Evolutionary conservation across 352 stramenopile genomes (phyloP), one percentile per base, ranked within the genome.

Genomic region (Phytopythium montanum): DNA sequence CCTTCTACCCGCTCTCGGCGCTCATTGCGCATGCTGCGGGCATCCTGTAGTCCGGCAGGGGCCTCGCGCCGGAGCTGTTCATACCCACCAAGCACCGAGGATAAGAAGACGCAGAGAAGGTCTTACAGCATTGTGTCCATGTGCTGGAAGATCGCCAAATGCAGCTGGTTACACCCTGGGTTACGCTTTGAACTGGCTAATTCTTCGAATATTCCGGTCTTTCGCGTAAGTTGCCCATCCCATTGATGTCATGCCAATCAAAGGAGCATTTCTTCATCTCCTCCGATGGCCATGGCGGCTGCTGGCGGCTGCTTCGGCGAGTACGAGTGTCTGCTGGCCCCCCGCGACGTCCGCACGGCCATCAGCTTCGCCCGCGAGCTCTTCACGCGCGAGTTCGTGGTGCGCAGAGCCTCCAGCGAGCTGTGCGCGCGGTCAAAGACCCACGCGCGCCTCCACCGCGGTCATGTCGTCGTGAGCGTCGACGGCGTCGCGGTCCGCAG

Each of bases 1-100:
- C 81, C 5, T 69, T 87, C 51, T 90, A 76, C 62, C 81, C 81
- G n/a, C 64, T 85, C 28, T 77, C 81, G 39, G 68, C 72, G 48
- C 64, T 75, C 42, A 62, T 75, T 54, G 52, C 69, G 44, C 59
- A 71, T 36, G 33, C 65, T 23, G 73, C 62, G 46, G 46, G 50
- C 31, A 69, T 78, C 64, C 64, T 78, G 18, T 54, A 54, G 48
- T 18, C 46, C 21, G n/a, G n/a, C n/a, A n/a, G n/a, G n/a, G n/a
- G n/a, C n/a, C 31, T 36, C 7, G 7, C 31, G 31, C 31, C 31
- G 12, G 31, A 6, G 31, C 12, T 5, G 31, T 36, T 10, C 7
- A 36, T 36, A 36, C 9, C n/a, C 31, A 36, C 31, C 31, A 36
- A 36, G 31, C 31, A 13, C 31, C 3, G 31, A 10, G 31, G 7